A percentile compares a stretch with the other conserved stretches of the same genome.
phyloP scores from a whole-genome alignment of 805 yeast species.

The Millerozyma acaciae region DNA sequence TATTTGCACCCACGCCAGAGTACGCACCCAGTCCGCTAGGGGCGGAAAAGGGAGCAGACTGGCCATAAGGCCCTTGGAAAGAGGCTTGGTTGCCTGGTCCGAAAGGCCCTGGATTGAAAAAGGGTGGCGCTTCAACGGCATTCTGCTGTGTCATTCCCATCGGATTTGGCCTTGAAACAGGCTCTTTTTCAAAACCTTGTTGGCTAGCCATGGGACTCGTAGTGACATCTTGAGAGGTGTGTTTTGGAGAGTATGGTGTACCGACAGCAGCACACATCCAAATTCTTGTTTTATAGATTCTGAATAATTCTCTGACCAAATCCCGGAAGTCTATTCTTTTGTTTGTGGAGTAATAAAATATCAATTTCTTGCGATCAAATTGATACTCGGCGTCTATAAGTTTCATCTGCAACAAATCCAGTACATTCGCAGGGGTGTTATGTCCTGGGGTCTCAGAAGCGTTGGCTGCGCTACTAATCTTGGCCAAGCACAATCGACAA shows the following conservation, averaged over 20 bases:
- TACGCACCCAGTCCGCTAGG: too few species aligned
- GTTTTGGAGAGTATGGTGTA: slow-evolving; percentile 22
- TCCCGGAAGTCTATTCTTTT: slow-evolving; percentile 72
- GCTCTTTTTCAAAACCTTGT: slow-evolving; percentile 1
- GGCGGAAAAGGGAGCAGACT: too few species aligned
- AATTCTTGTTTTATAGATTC: slow-evolving; percentile 72
- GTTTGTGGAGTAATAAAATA: slow-evolving; percentile 58
- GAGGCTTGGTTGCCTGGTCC: neutral
- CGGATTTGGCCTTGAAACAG: neutral
- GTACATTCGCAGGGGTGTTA: slow-evolving; percentile 4
- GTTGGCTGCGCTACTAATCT: slow-evolving; percentile 41
- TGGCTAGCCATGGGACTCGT: neutral
- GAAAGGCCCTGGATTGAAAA: too few species aligned
- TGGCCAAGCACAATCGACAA: slow-evolving; percentile 53
- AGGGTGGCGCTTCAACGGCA: too few species aligned
- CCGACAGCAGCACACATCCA: slow-evolving; percentile 76
- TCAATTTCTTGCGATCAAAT: slow-evolving; percentile 73
- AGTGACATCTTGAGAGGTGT: slow-evolving; percentile 2
- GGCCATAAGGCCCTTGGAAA: neutral
- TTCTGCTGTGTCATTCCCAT: too few species aligned
- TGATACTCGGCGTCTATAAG: slow-evolving; percentile 77
- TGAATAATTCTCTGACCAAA: slow-evolving; percentile 67
- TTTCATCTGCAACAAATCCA: slow-evolving; percentile 43
- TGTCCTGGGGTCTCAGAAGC: slow-evolving; percentile 7
- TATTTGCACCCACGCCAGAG: too few species aligned